Evolutionary conservation across 768 basidiomycete species (phyloP), one percentile per base, ranked within the genome.

Genomic region (Boletus barrowsii): DNA sequence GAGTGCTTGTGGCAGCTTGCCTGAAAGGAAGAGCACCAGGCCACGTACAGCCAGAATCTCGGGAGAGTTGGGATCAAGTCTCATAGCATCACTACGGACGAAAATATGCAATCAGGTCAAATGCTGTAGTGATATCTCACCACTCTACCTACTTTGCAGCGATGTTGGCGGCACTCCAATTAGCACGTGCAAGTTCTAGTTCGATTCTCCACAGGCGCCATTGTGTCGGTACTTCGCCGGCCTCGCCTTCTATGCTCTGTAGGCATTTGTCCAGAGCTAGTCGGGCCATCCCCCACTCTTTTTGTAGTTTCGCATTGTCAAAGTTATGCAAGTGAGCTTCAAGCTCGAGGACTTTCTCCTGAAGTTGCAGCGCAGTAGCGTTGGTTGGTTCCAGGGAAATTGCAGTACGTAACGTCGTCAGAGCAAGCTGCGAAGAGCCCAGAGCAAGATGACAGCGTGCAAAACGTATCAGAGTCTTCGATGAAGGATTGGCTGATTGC

Each of bases 201-300:
- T 93, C 89, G 36, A 92, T 77, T 58, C 83, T 76, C 88, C 88
- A 92, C 17, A 83, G 68, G 41, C 88, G 76, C 93, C 93, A 95
- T 61, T 91, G 86, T 2, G 77, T 74, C 2, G 92, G 92, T 2
- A 86, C 77, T 62, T 88, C 86, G 1, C 82, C 82, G 18, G 84
- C 88, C 69, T 92, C 92, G 17, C 77, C 82, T 52, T 90, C 88
- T 55, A 89, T 83, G 40, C 79, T 75, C 66, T 87, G 82, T 53
- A 84, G 64, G 69, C 90, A 87, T 63, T 85, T 86, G 52, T 93
- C 91, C 54, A 94, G 72, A 24, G 88, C 87, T n/a, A 93, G 67
- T 43, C 90, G 70, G 1, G 89, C 88, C 71, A 89, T 79, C 0
- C 76, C 83, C 90, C 90, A 94, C 54, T 91, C 85, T 58, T 81